Percentiles rank a stretch among this genome's conserved stretches.
Evolutionary conservation across 805 yeast genomes (phyloP).

Genomic region (Geotrichum ghanense): DNA sequence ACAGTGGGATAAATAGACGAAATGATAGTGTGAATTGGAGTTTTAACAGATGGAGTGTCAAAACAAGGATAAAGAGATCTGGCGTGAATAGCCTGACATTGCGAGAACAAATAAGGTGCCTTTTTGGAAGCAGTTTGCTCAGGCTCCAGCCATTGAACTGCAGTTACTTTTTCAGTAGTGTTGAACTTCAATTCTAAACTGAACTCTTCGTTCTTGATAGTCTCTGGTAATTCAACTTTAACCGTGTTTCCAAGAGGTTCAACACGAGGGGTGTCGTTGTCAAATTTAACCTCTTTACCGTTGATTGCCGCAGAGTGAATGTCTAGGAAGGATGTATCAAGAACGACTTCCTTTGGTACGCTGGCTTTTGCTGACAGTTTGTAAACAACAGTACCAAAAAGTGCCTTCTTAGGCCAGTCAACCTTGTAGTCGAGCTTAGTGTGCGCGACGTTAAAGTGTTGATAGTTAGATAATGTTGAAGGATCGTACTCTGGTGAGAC

Average conservation of each 20-base stretch:
- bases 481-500: constrained; percentile 38
- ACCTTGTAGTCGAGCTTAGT: constrained; percentile 45
- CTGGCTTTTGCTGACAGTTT: constrained; percentile 22
- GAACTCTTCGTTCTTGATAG: constrained; percentile 2
- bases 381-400: constrained; percentile 46
- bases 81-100: constrained; percentile 86
- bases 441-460: constrained; percentile 35
- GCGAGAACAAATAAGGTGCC: constrained; percentile 69
- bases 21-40: constrained; percentile 47
- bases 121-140: constrained; percentile 63
- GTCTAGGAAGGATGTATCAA: constrained; percentile 60
- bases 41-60: constrained; percentile 80
- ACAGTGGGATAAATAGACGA: constrained; percentile 58
- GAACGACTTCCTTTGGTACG: constrained; percentile 29
- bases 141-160: constrained; percentile 74
- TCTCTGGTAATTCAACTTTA: constrained; percentile 14
- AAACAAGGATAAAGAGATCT: constrained; percentile 81
- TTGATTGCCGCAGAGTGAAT: constrained; percentile 37
- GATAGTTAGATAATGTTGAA: constrained; percentile 69
- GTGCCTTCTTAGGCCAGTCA: constrained; percentile 38
- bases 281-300: constrained; percentile 22
- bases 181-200: constrained; percentile 35
- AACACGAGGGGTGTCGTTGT: constrained; percentile 22
- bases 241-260: constrained; percentile 36
- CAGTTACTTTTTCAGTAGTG: constrained; percentile 70